Evolutionary conservation across 2,329 filamentous ascomycete species (phyloP).

Genomic region (Nemania bipapillata): DNA sequence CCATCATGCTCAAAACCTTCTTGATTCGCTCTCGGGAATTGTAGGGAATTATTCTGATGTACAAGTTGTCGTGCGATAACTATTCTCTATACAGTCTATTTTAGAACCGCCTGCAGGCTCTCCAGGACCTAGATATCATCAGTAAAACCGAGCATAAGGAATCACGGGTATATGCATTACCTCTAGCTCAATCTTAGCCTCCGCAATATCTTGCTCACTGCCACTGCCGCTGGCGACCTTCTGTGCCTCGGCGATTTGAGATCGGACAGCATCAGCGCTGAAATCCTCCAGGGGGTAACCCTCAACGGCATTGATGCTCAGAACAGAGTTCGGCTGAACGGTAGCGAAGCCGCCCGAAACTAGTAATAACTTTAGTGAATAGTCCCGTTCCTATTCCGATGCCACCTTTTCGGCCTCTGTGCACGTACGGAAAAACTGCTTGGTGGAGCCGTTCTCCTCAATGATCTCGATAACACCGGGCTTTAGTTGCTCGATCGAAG

Average conservation of each 20-base stretch:
- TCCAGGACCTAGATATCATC: conserved; percentile 75
- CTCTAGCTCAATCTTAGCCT: conserved; percentile 99
- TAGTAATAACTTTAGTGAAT: conserved; percentile 54
- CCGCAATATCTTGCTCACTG: conserved; percentile 96
- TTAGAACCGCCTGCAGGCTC: conserved; percentile 81
- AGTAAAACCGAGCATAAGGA: conserved; percentile 47
- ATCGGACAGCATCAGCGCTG: conserved; percentile 86
- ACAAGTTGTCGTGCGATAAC: conserved; percentile 48
- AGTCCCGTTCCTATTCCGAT: not conserved
- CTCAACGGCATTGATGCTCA: conserved; percentile 99
- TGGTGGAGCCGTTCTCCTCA: conserved; percentile 87
- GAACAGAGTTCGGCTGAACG: conserved; percentile 90
- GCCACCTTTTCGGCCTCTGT: conserved; percentile 27
- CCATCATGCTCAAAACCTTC: conserved; percentile 45
- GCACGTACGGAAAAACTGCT: conserved; percentile 96
- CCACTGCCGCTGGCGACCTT: conserved; percentile 91
- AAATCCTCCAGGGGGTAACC: conserved; percentile 95
- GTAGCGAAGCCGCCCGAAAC: conserved; percentile 97
- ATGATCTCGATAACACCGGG: conserved; percentile 94
- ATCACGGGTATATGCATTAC: conserved; percentile 60
- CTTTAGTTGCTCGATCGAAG: conserved; percentile 98
- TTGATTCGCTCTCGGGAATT: conserved; percentile 44
- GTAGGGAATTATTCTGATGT: conserved; percentile 54
- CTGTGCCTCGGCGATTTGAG: conserved; percentile 93
- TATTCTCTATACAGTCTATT: conserved; percentile 71